Percentiles rank a stretch among this genome's conserved stretches.
Evolutionary conservation across 2,329 filamentous ascomycete genomes (phyloP).

Genomic region (Fusarium sterilihyphosum): DNA sequence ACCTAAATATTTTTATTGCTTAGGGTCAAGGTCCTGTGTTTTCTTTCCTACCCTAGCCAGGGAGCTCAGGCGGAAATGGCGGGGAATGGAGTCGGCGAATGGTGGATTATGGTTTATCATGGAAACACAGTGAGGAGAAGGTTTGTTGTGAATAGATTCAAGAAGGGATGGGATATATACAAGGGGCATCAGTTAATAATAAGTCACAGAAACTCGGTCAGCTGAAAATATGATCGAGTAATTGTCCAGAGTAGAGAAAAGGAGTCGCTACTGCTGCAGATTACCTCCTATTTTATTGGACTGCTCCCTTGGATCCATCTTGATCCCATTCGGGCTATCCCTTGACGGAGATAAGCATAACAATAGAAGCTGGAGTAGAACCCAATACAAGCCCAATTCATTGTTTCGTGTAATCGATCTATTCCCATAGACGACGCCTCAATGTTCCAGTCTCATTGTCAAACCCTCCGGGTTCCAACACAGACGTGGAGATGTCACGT

Average conservation of each 20-base stretch:
- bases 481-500: slow-evolving; percentile 1
- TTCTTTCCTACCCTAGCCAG: no score
- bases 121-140: background rate
- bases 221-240: background rate
- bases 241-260: background rate
- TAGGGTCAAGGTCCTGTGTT: no score
- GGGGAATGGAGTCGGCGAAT: background rate
- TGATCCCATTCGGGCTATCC: background rate
- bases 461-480: slow-evolving; percentile 4
- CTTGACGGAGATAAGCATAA: background rate
- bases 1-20: no score
- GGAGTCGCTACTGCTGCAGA: background rate
- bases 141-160: background rate
- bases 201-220: background rate
- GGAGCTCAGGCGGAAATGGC: background rate
- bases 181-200: background rate
- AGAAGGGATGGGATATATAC: background rate
- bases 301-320: background rate
- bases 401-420: background rate
- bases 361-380: background rate
- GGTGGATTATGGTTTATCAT: background rate
- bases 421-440: background rate
- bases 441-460: background rate
- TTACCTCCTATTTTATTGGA: background rate
- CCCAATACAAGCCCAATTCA: background rate